Percentiles rank a stretch among this genome's conserved stretches.
Evolutionary conservation across 2,329 filamentous ascomycete genomes (phyloP).

Genomic region (Aphanoascus verrucosus): DNA sequence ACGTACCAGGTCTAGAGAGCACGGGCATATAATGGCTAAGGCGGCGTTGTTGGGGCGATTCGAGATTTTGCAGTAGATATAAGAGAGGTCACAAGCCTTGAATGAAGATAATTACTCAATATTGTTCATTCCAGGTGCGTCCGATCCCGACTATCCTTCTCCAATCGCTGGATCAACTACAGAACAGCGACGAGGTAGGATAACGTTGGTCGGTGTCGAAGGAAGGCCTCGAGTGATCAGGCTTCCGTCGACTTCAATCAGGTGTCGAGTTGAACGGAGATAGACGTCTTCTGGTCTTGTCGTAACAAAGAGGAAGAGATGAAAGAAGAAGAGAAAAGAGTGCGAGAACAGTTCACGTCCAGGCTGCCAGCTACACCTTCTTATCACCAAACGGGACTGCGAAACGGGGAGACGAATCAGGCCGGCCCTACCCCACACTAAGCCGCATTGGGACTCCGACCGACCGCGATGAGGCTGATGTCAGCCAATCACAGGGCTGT

Average conservation of each 20-base stretch:
- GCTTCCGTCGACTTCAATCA: not conserved
- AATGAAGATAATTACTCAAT: not conserved
- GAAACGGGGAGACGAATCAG: conserved; percentile 10
- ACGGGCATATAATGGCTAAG: not conserved
- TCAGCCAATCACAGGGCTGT: not conserved
- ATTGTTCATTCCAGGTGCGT: conserved; percentile 6
- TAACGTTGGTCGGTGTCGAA: not conserved
- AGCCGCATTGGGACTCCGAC: conserved; percentile 15
- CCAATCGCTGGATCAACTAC: not conserved
- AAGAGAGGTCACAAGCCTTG: conserved; percentile 1
- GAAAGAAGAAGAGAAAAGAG: not conserved
- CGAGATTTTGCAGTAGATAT: conserved; percentile 1
- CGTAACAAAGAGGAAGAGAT: not conserved
- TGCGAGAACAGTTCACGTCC: not conserved
- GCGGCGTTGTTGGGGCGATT: not conserved
- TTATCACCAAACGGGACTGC: not conserved
- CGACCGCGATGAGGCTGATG: not conserved
- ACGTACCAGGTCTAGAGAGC: not conserved
- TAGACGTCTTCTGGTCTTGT: not conserved
- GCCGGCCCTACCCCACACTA: conserved; percentile 5
- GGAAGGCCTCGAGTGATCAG: not conserved
- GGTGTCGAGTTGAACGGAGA: not conserved
- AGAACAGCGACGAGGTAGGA: conserved; percentile 1
- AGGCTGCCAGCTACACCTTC: not conserved
- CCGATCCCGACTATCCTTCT: not conserved